Base-by-base conservation (phyloP, 257 asterid species). In the Solanum rostratum region DNA sequence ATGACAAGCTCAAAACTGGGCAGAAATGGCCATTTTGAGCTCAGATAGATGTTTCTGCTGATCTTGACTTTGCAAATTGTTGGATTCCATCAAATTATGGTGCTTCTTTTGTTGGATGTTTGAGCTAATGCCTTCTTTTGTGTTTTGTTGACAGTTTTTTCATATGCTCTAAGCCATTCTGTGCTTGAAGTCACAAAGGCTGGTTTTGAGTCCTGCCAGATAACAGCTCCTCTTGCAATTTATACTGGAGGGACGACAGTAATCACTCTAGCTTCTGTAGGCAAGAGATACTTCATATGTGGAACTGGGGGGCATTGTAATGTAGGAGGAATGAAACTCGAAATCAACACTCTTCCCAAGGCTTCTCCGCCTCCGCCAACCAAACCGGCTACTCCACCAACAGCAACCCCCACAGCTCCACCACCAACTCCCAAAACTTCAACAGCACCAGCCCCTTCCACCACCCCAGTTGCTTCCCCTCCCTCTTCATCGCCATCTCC, bases 251-350 rank as follows among this genome's bases (percentile, higher is more conserved):
- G 98, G 45, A 10, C 24, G 69, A 82, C 94, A 7, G 84, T 73
- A 71, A 70, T 93, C 20, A 49, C 92, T 63, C 94, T 93, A 59
- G 60, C 91, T 10, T 50, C 97, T 86, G 55, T 90, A 8, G 97
- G 97, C 76, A 87, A 78, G 86, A 84, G 93, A 59, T 93, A 92
- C 91, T 95, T 92, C 89, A 89, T 91, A 53, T 92, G 98, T 86
- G 92, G 93, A 39, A 85, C 90, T 59, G 85, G 73, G 10, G 93
- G 91, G 0, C 97, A 93, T 88, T 95, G 98, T 91, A 69, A 85
- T 82, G 33, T 39, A 43, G 97, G 98, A 43, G 96, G 98, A 86
- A 95, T 93, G 98, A 95, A 95, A 76, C 24, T 95, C 63, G 83
- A 86, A 54, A 87, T 95, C 86, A 83, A 85, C 88, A 87, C 88